Conservation (phyloP, 176 grass and related monocot species). For the Aegilops tauschii region DNA sequence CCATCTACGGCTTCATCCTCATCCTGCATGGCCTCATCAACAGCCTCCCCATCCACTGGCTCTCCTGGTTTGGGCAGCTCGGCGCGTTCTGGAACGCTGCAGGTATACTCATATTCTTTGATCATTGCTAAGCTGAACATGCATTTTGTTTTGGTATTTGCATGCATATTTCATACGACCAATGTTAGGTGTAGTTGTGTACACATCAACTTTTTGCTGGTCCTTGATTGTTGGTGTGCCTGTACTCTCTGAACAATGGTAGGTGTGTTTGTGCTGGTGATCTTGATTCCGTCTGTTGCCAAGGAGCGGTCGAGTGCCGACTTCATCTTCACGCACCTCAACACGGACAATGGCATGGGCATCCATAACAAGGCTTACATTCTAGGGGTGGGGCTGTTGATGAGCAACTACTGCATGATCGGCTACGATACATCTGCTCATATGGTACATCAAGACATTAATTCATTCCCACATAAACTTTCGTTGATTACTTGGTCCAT, state of each 20-base stretch:
- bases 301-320: slow-evolving; percentile 35
- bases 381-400: slow-evolving; percentile 55
- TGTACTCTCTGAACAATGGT: background rate
- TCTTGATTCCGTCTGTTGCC: slow-evolving; percentile 48
- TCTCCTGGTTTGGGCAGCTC: slow-evolving; percentile 48
- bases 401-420: slow-evolving; percentile 68
- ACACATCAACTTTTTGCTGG: background rate
- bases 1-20: slow-evolving; percentile 49
- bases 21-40: slow-evolving; percentile 58
- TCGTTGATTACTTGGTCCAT: background rate
- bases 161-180: background rate
- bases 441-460: slow-evolving; percentile 35
- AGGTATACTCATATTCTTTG: background rate
- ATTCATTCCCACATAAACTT: background rate
- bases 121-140: background rate
- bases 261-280: slow-evolving; percentile 47
- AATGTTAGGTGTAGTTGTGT: no score
- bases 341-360: slow-evolving; percentile 58
- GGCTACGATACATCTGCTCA: slow-evolving; percentile 80
- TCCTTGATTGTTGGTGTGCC: background rate
- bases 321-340: slow-evolving; percentile 71
- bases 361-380: slow-evolving; percentile 53
- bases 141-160: background rate
- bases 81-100: slow-evolving; percentile 53
- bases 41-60: slow-evolving; percentile 47